phyloP scores from a whole-genome alignment of 2,329 filamentous ascomycete genomes.

The Exophiala phaeomuriformis region DNA sequence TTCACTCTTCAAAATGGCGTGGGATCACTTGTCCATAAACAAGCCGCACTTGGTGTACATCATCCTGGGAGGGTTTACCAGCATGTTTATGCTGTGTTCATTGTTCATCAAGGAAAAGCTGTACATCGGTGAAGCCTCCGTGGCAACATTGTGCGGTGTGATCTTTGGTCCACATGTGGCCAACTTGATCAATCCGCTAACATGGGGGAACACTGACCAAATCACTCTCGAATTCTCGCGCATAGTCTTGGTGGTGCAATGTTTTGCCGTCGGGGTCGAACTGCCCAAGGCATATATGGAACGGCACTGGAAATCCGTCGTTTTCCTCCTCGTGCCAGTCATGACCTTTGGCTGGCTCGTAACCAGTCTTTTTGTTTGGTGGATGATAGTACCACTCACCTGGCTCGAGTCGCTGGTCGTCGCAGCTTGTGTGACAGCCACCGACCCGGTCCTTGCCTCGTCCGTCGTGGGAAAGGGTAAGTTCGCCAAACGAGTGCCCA shows the following conservation, averaged over 20 bases:
- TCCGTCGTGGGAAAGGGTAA: constrained; percentile 98
- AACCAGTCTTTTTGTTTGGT: constrained; percentile 91
- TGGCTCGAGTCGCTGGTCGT: constrained; percentile 87
- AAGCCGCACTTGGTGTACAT: constrained; percentile 97
- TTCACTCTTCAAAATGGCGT: constrained; percentile 37
- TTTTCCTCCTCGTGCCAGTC: constrained; percentile 80
- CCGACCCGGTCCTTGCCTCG: constrained; percentile 91
- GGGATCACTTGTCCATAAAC: constrained; percentile 60
- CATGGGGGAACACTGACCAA: constrained; percentile 61
- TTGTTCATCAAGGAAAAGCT: constrained; percentile 96
- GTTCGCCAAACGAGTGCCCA: constrained; percentile 93
- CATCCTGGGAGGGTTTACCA: constrained; percentile 95
- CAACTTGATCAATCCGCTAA: constrained; percentile 52
- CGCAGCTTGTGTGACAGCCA: constrained; percentile 92
- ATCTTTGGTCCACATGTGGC: constrained; percentile 63
- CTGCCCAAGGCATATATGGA: constrained; percentile 82
- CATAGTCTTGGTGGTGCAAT: constrained; percentile 65
- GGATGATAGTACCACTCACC: constrained; percentile 67
- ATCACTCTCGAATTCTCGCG: constrained; percentile 65
- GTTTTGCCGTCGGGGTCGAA: constrained; percentile 66
- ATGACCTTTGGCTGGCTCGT: constrained; percentile 87
- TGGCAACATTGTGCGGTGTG: constrained; percentile 66
- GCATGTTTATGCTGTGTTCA: constrained; percentile 96
- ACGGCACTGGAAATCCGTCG: constrained; percentile 88
- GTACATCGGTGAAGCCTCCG: constrained; percentile 97